These are phyloP conservation scores for Termitomyces sp. DNA, from an alignment of 768 basidiomycete species.

Conservation along the genomic window DNA sequence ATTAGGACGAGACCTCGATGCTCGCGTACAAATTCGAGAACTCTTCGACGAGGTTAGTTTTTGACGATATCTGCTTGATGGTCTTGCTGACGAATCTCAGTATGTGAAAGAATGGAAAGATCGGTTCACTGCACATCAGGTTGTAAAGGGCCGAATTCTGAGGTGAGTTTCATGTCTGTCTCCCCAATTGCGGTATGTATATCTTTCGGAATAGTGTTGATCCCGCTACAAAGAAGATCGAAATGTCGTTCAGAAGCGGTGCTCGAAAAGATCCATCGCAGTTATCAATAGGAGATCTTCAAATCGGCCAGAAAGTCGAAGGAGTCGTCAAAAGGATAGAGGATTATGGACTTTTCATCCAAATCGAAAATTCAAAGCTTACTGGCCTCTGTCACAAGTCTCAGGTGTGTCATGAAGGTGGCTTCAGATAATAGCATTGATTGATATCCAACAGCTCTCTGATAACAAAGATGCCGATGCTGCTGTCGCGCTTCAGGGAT, in stretches of 20 bases:
- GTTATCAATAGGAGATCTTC: conserved; percentile 49
- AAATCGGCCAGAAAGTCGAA: conserved; percentile 74
- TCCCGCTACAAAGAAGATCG: conserved; percentile 67
- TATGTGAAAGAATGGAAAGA: conserved; percentile 96
- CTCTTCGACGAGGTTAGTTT: conserved; percentile 76
- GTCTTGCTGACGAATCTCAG: conserved; percentile 32
- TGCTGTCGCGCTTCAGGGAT: conserved; percentile 67
- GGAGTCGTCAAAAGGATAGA: conserved; percentile 80
- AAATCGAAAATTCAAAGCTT: conserved; percentile 79
- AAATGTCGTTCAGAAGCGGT: conserved; percentile 82
- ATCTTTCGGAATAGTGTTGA: conserved; percentile 52
- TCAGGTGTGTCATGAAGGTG: conserved; percentile 44
- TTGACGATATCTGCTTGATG: background rate
- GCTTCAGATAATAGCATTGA: background rate
- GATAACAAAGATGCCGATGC: conserved; percentile 85
- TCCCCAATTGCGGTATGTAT: background rate
- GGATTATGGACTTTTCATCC: conserved; percentile 89
- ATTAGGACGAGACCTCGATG: conserved; percentile 79
- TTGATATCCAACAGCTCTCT: conserved; percentile 53
- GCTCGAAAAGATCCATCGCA: conserved; percentile 37
- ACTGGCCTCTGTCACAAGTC: conserved; percentile 93
- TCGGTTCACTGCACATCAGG: conserved; percentile 70
- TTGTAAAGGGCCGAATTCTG: conserved; percentile 83
- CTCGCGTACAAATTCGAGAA: conserved; percentile 89
- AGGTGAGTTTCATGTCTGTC: conserved; percentile 38